Conservation (phyloP, 176 grass and related monocot species). For the Carex kokanica region DNA sequence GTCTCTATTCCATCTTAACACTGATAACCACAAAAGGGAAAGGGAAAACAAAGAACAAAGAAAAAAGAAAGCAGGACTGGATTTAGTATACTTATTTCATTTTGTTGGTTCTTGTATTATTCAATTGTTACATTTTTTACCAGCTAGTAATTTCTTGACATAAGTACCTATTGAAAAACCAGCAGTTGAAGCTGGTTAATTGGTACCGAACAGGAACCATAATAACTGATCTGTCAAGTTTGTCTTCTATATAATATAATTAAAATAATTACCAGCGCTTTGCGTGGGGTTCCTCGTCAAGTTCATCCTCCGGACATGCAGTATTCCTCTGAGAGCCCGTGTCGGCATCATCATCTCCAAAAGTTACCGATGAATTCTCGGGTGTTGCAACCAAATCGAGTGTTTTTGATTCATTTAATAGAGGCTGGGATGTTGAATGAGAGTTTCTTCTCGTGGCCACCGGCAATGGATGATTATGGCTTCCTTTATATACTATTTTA, state of each 20-base stretch:
- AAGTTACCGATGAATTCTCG: slow-evolving; percentile 78
- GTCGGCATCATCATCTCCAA: slow-evolving; percentile 61
- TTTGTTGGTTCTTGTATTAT: neutral
- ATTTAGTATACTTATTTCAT: neutral
- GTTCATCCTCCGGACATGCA: slow-evolving; percentile 22
- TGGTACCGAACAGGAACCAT: neutral
- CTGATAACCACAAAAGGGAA: neutral
- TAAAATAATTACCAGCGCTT: slow-evolving; percentile 49
- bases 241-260: neutral
- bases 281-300: slow-evolving; percentile 48
- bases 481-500: slow-evolving; percentile 89
- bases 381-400: slow-evolving; percentile 47
- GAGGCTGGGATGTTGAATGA: slow-evolving; percentile 18
- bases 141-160: neutral
- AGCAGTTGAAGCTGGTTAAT: neutral
- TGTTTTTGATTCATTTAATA: slow-evolving; percentile 30
- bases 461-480: slow-evolving; percentile 77
- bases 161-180: neutral
- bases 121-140: neutral
- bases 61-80: neutral
- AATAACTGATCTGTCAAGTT: neutral
- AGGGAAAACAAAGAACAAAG: neutral
- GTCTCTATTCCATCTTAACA: neutral
- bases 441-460: slow-evolving; percentile 43
- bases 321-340: slow-evolving; percentile 37